Conservation (phyloP, 2,329 filamentous ascomycete species). For the Plenodomus biglobosus region DNA sequence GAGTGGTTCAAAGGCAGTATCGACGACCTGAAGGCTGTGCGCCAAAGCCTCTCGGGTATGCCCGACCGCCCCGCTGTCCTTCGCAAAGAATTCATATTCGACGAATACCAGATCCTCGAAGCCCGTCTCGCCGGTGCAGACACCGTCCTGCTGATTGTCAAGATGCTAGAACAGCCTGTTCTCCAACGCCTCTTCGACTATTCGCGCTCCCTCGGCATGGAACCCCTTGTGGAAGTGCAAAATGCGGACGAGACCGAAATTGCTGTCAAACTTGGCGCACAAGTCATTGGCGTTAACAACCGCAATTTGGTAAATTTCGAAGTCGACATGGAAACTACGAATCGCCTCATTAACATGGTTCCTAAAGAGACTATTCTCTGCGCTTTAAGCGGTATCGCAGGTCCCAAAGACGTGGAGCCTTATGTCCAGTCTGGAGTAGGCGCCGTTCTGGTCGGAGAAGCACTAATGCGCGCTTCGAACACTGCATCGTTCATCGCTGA, state of each 20-base stretch:
- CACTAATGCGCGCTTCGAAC: constrained; percentile 88
- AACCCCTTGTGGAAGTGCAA: constrained; percentile 95
- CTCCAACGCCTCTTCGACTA: constrained; percentile 83
- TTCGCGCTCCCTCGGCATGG: constrained; percentile 89
- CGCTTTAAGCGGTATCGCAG: constrained; percentile 91
- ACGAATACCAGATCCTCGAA: constrained; percentile 97
- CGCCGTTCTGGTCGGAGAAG: constrained; percentile 91
- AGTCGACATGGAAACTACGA: constrained; percentile 91
- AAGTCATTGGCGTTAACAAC: constrained; percentile 97
- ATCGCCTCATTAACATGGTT: constrained; percentile 82
- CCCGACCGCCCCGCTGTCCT: constrained; percentile 88
- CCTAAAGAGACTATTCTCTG: constrained; percentile 85
- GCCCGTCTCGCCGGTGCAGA: constrained; percentile 90
- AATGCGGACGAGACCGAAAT: constrained; percentile 89
- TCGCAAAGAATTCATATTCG: constrained; percentile 96
- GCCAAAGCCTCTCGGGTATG: constrained; percentile 87
- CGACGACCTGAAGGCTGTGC: constrained; percentile 84
- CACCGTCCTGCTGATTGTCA: constrained; percentile 93
- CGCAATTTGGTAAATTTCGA: constrained; percentile 95
- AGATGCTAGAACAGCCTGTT: constrained; percentile 82
- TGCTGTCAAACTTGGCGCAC: constrained; percentile 81
- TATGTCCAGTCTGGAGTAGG: constrained; percentile 89
- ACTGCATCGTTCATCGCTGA: constrained; percentile 80
- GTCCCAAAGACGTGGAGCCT: constrained; percentile 80
- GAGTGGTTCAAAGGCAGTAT: constrained; percentile 99